Conservation (phyloP, 345 rosid species). For the Angophora floribunda region DNA sequence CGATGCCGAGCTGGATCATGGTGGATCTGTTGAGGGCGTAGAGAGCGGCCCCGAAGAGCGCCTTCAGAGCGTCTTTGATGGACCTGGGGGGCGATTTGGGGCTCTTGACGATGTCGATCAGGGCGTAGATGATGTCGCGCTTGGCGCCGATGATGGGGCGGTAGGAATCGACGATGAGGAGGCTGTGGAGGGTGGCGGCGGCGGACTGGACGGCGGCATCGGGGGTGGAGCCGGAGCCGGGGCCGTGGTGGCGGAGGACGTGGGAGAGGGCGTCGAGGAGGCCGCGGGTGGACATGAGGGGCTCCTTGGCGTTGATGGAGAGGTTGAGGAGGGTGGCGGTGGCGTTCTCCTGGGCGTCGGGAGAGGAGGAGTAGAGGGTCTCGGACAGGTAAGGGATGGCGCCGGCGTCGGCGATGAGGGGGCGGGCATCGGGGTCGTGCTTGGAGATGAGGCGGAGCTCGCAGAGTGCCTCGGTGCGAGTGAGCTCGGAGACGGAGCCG, state of each 20-base stretch:
- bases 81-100: slow-evolving; percentile 61
- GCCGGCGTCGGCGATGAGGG: slow-evolving; percentile 59
- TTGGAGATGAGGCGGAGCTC: slow-evolving; percentile 77
- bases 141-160: slow-evolving; percentile 83
- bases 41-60: slow-evolving; percentile 67
- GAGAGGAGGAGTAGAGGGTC: slow-evolving; percentile 61
- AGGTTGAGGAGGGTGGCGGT: slow-evolving; percentile 79
- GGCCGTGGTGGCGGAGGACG: slow-evolving; percentile 60
- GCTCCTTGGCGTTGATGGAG: slow-evolving; percentile 57
- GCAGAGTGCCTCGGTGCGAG: slow-evolving; percentile 55
- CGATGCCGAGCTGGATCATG: slow-evolving; percentile 59
- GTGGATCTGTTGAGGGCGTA: slow-evolving; percentile 56
- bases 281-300: slow-evolving; percentile 78
- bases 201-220: slow-evolving; percentile 64
- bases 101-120: slow-evolving; percentile 41
- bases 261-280: slow-evolving; percentile 85
- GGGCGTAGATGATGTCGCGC: slow-evolving; percentile 74
- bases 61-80: slow-evolving; percentile 77
- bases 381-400: slow-evolving; percentile 82
- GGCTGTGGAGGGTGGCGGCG: slow-evolving; percentile 81
- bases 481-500: slow-evolving; percentile 73
- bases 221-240: slow-evolving; percentile 35
- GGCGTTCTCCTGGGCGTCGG: slow-evolving; percentile 69
- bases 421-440: slow-evolving; percentile 65
- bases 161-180: slow-evolving; percentile 60